phyloP scores from a whole-genome alignment of 768 basidiomycete genomes.

The Boletus tomentosulus region DNA sequence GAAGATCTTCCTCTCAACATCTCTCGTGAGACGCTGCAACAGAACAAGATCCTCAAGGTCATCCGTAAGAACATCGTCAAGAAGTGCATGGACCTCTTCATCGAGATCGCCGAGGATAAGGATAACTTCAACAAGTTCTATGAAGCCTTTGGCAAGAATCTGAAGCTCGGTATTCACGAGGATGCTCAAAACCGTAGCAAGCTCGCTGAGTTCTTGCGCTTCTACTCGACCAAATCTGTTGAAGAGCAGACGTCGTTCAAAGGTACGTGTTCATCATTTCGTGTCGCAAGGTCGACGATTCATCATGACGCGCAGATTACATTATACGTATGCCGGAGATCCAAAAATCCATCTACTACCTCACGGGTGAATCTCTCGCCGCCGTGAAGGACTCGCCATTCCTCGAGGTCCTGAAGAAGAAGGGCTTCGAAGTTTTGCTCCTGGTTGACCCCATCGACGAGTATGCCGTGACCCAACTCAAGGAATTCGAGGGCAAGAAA shows the following conservation, averaged over 20 bases:
- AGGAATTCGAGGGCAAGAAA: constrained; percentile 99
- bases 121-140: constrained; percentile 98
- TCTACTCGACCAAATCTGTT: constrained; percentile 90
- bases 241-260: constrained; percentile 94
- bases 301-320: constrained; percentile 60
- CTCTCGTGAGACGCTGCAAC: constrained; percentile 98
- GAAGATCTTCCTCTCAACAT: constrained; percentile 99
- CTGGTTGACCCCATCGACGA: constrained; percentile 99
- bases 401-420: constrained; percentile 99
- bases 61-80: constrained; percentile 99
- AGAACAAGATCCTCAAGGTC: constrained; percentile 99
- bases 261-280: constrained; percentile 44
- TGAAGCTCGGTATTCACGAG: constrained; percentile 99
- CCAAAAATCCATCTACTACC: constrained; percentile 99
- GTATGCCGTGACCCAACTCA: constrained; percentile 97
- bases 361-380: constrained; percentile 95
- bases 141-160: constrained; percentile 97
- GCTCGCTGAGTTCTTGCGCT: constrained; percentile 98
- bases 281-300: neutral
- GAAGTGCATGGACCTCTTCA: constrained; percentile 93
- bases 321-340: constrained; percentile 99
- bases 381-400: constrained; percentile 92
- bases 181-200: constrained; percentile 98
- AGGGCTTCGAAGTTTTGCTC: constrained; percentile 96
- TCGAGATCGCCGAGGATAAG: constrained; percentile 99